A percentile compares a stretch with the other conserved stretches of the same genome.
phyloP scores from a whole-genome alignment of 2,329 filamentous ascomycete species.

The Lasiodiplodia hormozganensis region DNA sequence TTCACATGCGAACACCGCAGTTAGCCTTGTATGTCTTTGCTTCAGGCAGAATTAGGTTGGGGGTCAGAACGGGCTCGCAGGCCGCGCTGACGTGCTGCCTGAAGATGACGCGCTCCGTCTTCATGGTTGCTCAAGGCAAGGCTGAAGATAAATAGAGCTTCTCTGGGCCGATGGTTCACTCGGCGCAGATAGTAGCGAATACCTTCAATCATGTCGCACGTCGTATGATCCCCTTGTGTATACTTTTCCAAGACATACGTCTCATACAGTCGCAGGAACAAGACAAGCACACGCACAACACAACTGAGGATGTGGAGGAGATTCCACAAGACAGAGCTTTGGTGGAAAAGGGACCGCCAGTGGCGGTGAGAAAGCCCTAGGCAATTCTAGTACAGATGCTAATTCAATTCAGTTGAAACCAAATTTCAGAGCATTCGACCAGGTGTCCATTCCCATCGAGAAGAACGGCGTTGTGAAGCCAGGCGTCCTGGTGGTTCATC shows the following conservation, averaged over 20 bases:
- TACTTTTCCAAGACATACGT: background rate
- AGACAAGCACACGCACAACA: background rate
- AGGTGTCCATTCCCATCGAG: background rate
- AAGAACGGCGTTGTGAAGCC: background rate
- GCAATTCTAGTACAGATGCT: background rate
- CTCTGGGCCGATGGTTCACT: background rate
- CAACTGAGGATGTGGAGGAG: background rate
- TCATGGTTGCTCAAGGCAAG: background rate
- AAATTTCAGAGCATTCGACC: background rate
- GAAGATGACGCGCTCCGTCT: background rate
- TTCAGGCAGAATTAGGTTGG: background rate
- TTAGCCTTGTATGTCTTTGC: background rate
- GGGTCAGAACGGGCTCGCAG: background rate
- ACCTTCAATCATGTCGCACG: background rate
- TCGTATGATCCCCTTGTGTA: background rate
- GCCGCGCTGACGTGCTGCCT: background rate
- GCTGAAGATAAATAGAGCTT: background rate
- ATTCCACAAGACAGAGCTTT: background rate
- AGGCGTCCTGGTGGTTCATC: background rate
- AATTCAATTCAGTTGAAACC: background rate
- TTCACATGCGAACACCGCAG: background rate
- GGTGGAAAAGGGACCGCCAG: background rate
- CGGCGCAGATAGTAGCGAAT: background rate
- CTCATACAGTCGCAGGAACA: background rate
- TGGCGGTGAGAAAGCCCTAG: background rate